Base-by-base conservation (phyloP, 202 grass and related monocot genomes). In the Panicum hallii region DNA sequence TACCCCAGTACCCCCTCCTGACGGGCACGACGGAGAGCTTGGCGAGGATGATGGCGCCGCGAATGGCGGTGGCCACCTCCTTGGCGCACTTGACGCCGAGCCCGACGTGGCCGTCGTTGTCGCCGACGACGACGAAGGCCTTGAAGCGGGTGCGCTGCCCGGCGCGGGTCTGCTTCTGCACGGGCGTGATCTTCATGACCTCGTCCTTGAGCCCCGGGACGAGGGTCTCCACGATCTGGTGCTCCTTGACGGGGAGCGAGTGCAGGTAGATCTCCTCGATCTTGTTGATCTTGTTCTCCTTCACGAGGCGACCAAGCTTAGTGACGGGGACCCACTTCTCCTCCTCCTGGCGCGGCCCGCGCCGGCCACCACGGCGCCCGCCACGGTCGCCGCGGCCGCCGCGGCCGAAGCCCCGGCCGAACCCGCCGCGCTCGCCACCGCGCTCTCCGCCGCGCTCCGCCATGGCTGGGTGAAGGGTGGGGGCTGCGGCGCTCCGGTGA, bases 1-100 rank as follows among this genome's bases (percentile, higher is more conserved):
- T 93, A 0, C 91, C 91, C 91, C 88, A 93, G 79, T 93, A 93
- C 0, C 91, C 88, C 74, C 91, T 88, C 82, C 91, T 80, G 63
- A 93, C 86, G 3, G 91, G 91, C 20, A 93, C 64, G 3, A 93
- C 64, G 14, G 88, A 94, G 32, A 94, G 90, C 83, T 95, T 95
- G 75, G 93, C 88, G 26, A 95, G 90, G 69, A 95, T 89, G 53
- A 95, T 95, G 66, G 93, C 85, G 42, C 93, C 90, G 2, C 90
- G 90, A 69, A 92, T 92, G 16, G 90, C 90, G 16, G 90, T 92
- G 57, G 90, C 93, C 61, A 92, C 90, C 86, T 95, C 93, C 93
- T 95, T 95, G 76, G 93, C 88, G 71, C 93, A 95, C 90, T 95
- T 95, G 72, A 92, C 93, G 0, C 93, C 93, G 5, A 92, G 93